Percentiles rank a stretch among this genome's conserved stretches.
Evolutionary conservation across 1,284 basidiomycete genomes (phyloP).

Genomic region (Irpex lacteus): DNA sequence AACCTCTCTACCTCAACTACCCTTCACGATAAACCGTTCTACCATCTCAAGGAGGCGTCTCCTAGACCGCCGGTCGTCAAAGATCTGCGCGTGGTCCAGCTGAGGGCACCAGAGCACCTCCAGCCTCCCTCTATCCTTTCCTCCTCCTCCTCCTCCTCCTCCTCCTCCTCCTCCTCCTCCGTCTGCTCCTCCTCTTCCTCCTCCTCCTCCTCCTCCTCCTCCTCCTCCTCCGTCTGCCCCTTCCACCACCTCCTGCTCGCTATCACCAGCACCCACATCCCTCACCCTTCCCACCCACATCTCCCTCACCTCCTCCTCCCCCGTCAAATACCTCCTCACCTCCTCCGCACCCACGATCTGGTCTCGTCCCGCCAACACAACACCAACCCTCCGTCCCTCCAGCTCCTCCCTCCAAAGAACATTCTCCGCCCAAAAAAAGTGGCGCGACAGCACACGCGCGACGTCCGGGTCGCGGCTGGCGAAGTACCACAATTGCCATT

Average conservation of each 20-base stretch:
- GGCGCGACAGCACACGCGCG: slow-evolving; percentile 50
- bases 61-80: slow-evolving; percentile 40
- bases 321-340: slow-evolving; percentile 53
- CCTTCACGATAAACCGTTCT: slow-evolving; percentile 27
- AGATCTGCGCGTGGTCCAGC: slow-evolving; percentile 57
- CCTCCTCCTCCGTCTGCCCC: not conserved
- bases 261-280: no score
- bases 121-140: slow-evolving; percentile 19
- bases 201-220: not conserved
- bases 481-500: slow-evolving; percentile 71
- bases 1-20: slow-evolving; percentile 31
- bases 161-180: not conserved
- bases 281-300: slow-evolving; percentile 32
- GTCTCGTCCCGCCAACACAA: slow-evolving; percentile 52
- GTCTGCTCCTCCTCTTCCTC: not conserved
- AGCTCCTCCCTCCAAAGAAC: slow-evolving; percentile 61
- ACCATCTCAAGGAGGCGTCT: slow-evolving; percentile 40
- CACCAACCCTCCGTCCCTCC: slow-evolving; percentile 26
- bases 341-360: slow-evolving; percentile 53
- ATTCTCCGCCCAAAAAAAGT: slow-evolving; percentile 66
- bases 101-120: slow-evolving; percentile 51
- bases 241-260: no score
- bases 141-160: not conserved
- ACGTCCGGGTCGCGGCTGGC: slow-evolving; percentile 61
- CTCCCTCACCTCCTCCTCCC: slow-evolving; percentile 29